Base-by-base conservation (phyloP, 2,329 filamentous ascomycete species). In the Colletotrichum coccodes region DNA sequence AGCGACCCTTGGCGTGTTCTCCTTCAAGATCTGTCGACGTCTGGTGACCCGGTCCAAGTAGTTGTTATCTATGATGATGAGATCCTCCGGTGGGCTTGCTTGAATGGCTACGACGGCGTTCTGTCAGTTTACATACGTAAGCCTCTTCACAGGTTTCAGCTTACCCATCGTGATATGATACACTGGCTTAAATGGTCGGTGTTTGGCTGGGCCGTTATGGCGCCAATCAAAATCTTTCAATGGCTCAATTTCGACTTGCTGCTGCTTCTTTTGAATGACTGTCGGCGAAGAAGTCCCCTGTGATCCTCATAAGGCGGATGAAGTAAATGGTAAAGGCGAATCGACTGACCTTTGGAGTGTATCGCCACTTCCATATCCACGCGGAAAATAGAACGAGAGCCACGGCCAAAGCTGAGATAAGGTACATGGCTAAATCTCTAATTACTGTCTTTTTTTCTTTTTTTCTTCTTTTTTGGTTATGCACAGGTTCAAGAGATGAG, bases 111-210 rank as follows among this genome's bases (percentile, higher is more conserved):
- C 6, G 11, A 36, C 30, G 18, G 52, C 4, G 6, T 1, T 21
- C 5, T 36, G 21, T 61, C 38, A 57, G 69, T 50, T 64, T 53
- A 18, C 18, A 32, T 57, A 64, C 60, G 46, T 64, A 47, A 34
- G 68, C 72, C 26, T 2, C 21, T 42, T 14, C 7, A 1, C 12
- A 23, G 1, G 12, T 9, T 8, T 14, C 23, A 21, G 71, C 74
- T 36, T 72, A 84, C 86, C 86, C 85, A 89, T 88, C 0, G 84
- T 86, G 67, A 88, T 87, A 71, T 87, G 78, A 71, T 86, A 88
- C 3, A 80, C 80, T 0, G 84, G 81, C 74, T 86, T 87, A 74
- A 86, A 87, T 0, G 84, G 85, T 2, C 85, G 78, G 40, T 84
- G 78, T 42, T 80, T 77, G 3, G 73, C 69, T 0, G 84, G 83